Conservation (phyloP, 2,329 filamentous ascomycete species). For the Diaporthe citrichinensis region DNA sequence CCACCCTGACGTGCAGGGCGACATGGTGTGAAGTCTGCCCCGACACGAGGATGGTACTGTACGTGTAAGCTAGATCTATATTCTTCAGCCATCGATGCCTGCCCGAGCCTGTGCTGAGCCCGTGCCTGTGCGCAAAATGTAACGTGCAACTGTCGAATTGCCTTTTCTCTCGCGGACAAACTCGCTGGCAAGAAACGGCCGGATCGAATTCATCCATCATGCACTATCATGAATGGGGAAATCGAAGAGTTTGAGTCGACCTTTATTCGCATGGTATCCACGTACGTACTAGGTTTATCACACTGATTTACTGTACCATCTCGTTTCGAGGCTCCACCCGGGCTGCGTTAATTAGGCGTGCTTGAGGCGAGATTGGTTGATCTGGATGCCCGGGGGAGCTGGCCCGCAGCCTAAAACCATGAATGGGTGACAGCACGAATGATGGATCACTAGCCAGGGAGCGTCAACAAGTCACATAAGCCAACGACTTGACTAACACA, state of each 20-base stretch:
- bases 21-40: slow-evolving; percentile 10
- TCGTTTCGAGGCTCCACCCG: slow-evolving; percentile 21
- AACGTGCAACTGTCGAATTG: slow-evolving; percentile 23
- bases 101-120: background rate
- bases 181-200: background rate
- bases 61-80: slow-evolving; percentile 5
- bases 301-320: slow-evolving; percentile 19
- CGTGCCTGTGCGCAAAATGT: background rate
- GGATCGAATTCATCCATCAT: slow-evolving; percentile 10
- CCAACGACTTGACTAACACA: background rate
- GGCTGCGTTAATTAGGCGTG: slow-evolving; percentile 6
- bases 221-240: slow-evolving; percentile 15
- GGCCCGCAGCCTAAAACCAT: slow-evolving; percentile 28
- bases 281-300: background rate
- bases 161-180: background rate
- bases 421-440: slow-evolving; percentile 2
- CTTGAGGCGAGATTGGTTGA: slow-evolving; percentile 21
- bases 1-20: background rate
- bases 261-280: slow-evolving; percentile 5
- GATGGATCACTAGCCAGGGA: background rate
- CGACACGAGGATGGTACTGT: background rate
- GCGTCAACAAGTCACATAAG: background rate
- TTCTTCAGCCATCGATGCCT: background rate
- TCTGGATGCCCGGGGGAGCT: slow-evolving; percentile 15
- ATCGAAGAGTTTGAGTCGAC: background rate